These are phyloP conservation scores for Medicago ruthenica DNA, from an alignment of 306 rosid species.

Conservation along the genomic window DNA sequence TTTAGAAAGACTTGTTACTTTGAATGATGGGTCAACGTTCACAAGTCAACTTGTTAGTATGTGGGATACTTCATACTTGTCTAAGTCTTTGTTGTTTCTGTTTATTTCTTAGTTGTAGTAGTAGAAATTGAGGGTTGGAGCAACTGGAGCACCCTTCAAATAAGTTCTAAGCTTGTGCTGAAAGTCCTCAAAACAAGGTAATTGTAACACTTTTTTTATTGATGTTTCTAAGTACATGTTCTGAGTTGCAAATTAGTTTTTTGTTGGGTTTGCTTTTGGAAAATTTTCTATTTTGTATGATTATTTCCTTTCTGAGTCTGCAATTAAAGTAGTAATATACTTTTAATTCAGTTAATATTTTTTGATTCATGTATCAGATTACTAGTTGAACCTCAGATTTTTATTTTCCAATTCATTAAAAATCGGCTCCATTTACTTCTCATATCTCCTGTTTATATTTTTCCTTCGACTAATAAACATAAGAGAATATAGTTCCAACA, in stretches of 20 bases:
- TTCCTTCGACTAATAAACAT: too few relatives aligned
- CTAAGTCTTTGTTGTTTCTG: not conserved
- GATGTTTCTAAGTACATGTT: not conserved
- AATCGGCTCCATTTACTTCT: too few relatives aligned
- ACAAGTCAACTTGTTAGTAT: not conserved
- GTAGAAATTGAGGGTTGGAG: not conserved
- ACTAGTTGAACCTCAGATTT: not conserved
- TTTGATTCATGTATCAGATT: not conserved
- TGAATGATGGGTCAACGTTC: not conserved
- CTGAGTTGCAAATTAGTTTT: not conserved
- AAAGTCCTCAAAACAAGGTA: slow-evolving; percentile 4
- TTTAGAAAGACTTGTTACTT: not conserved
- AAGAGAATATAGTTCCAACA: too few relatives aligned
- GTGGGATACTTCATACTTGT: not conserved
- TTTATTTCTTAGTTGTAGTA: not conserved
- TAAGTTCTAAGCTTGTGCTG: not conserved
- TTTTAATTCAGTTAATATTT: not conserved
- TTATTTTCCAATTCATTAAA: not conserved
- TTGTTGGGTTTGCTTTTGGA: not conserved
- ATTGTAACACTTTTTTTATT: not conserved
- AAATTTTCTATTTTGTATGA: not conserved
- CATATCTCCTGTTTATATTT: too few relatives aligned
- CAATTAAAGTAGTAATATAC: not conserved
- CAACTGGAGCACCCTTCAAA: not conserved
- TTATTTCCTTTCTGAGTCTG: not conserved